These are phyloP conservation scores for Helicocarpus griseus DNA, from an alignment of 2,329 filamentous ascomycete species.

Conservation along the genomic window DNA sequence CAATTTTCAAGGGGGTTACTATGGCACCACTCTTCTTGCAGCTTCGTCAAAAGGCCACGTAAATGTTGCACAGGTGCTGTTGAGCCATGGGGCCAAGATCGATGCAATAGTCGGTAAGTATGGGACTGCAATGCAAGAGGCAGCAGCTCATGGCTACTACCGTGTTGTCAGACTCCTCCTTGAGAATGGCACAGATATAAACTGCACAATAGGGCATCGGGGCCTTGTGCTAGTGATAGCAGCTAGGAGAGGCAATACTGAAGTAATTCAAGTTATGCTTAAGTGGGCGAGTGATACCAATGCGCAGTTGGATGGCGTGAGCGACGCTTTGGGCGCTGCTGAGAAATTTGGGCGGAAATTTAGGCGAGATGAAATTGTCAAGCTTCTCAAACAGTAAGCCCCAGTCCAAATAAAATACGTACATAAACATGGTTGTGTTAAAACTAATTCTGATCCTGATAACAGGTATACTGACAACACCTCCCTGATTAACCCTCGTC, in stretches of 20 bases:
- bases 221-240: neutral
- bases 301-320: neutral
- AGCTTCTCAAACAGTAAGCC: too few relatives aligned
- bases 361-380: too few relatives aligned
- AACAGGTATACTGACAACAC: too few relatives aligned
- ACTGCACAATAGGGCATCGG: neutral
- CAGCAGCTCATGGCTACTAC: neutral
- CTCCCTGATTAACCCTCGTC: too few relatives aligned
- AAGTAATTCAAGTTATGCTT: neutral
- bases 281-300: neutral
- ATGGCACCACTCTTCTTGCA: constrained; percentile 10
- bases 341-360: too few relatives aligned
- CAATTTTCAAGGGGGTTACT: constrained; percentile 1
- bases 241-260: neutral
- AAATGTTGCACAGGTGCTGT: constrained; percentile 20
- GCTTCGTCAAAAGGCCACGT: constrained; percentile 19
- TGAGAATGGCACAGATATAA: neutral
- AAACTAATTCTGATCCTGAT: too few relatives aligned
- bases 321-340: too few relatives aligned
- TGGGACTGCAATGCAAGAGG: neutral
- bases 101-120: constrained; percentile 3
- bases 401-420: too few relatives aligned
- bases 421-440: too few relatives aligned
- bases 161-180: neutral
- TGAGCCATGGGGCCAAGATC: constrained; percentile 20